Evolutionary conservation across 2,329 filamentous ascomycete species (phyloP).

Genomic region (Colletotrichum sp.): DNA sequence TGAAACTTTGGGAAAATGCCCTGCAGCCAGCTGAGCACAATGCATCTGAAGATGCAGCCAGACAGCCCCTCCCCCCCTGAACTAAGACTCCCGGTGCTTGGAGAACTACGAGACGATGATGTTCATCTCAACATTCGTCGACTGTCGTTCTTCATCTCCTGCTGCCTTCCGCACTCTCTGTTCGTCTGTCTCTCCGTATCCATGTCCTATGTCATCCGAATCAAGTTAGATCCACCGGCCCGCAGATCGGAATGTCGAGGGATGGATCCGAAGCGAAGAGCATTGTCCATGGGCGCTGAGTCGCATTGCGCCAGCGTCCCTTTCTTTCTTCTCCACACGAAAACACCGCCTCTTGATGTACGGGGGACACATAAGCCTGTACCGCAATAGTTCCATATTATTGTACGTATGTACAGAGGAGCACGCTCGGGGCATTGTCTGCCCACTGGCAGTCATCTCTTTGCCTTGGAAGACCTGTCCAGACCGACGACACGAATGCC

Average conservation of each 20-base stretch:
- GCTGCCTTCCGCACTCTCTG: background rate
- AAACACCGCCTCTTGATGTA: background rate
- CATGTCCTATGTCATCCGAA: background rate
- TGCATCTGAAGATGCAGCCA: background rate
- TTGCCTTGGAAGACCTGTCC: background rate
- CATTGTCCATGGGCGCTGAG: background rate
- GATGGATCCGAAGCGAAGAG: background rate
- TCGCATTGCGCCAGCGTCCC: background rate
- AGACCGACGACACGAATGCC: background rate
- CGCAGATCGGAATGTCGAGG: constrained; percentile 7
- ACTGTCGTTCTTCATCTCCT: background rate
- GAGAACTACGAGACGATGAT: background rate
- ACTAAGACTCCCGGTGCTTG: background rate
- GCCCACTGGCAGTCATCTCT: background rate
- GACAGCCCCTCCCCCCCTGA: background rate
- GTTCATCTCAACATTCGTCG: constrained; percentile 3
- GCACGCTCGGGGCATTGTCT: background rate
- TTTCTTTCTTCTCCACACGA: background rate
- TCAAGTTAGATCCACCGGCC: background rate
- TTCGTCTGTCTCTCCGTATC: background rate
- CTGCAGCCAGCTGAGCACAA: background rate
- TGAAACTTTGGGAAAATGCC: background rate
- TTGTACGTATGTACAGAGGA: background rate
- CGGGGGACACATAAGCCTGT: background rate
- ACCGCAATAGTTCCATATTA: background rate